A percentile compares a stretch with the other conserved stretches of the same genome.
Conservation (phyloP, 306 rosid species). For the Fagus sylvatica region DNA sequence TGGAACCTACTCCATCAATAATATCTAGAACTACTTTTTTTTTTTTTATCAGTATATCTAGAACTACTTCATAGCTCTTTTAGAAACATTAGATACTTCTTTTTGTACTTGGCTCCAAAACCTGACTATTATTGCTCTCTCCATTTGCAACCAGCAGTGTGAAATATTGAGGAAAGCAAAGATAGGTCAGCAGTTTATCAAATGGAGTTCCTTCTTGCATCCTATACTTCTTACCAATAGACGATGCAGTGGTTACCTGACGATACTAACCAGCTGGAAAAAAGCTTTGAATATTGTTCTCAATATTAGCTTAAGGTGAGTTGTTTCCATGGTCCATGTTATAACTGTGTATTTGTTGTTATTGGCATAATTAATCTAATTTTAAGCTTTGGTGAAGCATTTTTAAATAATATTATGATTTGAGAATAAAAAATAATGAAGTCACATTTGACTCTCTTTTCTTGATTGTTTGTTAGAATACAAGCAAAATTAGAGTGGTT, state of each 20-base stretch:
- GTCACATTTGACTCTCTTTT: background rate
- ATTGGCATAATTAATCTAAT: background rate
- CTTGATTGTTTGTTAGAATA: background rate
- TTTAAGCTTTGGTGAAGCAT: no score
- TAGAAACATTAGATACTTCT: no score
- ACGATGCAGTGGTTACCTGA: background rate
- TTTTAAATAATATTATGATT: no score
- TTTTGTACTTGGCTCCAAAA: background rate
- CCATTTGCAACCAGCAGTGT: background rate
- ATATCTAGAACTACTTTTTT: no score
- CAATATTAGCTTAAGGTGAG: background rate
- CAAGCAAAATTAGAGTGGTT: background rate
- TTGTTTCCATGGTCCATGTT: background rate
- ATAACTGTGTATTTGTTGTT: background rate
- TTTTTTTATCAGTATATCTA: no score
- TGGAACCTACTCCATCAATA: no score
- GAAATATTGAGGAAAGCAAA: background rate
- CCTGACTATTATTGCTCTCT: background rate
- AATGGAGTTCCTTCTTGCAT: background rate
- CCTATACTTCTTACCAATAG: background rate
- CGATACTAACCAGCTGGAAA: background rate
- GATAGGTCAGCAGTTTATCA: background rate
- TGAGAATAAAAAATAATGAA: no score
- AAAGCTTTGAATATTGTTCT: background rate
- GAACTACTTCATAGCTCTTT: no score